Evolutionary conservation across 805 yeast species (phyloP), one percentile per base, ranked within the genome.

Genomic region (Zygotorulaspora florentina): DNA sequence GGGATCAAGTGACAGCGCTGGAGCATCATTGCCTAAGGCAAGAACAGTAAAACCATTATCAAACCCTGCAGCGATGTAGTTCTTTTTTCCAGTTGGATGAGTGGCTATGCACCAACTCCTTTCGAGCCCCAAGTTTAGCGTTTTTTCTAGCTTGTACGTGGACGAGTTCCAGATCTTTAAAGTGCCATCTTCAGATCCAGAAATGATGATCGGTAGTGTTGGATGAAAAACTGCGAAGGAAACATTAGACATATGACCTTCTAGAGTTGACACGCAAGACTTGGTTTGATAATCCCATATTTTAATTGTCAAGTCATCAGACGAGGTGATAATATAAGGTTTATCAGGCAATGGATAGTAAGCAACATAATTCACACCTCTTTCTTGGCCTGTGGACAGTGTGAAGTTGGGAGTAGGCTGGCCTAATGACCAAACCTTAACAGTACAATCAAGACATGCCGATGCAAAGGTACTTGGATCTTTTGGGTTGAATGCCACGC

Each of bases 221-320:
- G 96, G 96, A 67, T 93, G 99, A 83, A 90, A 93, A 29, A 90
- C 80, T 7, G 99, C 99, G 72, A 89, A 93, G 23, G 96, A 88
- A 35, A 93, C 99, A 65, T 93, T 93, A 37, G 95, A 79, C 55
- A 88, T 74, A 64, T 93, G 99, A 29, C 97, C 99, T 63, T 85
- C 95, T 57, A 93, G 74, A 23, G 95, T 85, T 9, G 98, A 96
- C 40, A 93, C 95, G 64, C 93, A 84, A 6, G 95, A 81, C 72
- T 93, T 93, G 35, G 97, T 88, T 75, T 93, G 99, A 63, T 93
- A 93, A 69, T 90, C 98, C 96, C 96, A 91, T 42, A 90, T 75
- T 59, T 86, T 86, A 53, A 89, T 81, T 2, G 96, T 83, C 54
- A 82, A 78, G 69, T 91, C 97, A 70, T 90, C 98, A 15, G 95